Conservation (phyloP, 208 protist genomes). For the Leishmania gerbilli region DNA sequence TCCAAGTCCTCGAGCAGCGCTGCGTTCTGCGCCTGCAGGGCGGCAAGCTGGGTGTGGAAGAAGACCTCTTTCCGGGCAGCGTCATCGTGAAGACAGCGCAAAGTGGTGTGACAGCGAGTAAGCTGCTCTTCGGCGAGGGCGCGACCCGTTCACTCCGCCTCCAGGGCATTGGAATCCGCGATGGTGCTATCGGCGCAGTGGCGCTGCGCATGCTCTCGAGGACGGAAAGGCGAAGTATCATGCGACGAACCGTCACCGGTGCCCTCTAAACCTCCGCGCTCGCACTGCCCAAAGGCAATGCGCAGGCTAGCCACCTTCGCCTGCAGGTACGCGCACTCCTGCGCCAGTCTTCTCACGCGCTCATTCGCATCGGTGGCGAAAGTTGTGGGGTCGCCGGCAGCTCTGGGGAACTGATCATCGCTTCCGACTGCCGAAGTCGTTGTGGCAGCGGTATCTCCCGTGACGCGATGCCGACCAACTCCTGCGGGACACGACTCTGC, state of each 20-base stretch:
- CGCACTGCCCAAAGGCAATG: conserved; percentile 1
- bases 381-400: neutral
- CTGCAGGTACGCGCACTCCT: conserved; percentile 11
- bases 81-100: conserved; percentile 9
- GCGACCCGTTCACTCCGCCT: neutral
- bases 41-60: conserved; percentile 2
- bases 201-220: neutral
- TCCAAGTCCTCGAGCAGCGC: conserved; percentile 27
- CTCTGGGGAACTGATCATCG: neutral
- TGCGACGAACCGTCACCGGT: neutral
- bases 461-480: neutral
- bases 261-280: neutral
- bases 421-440: neutral
- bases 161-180: neutral
- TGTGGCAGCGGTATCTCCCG: neutral
- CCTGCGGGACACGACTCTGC: neutral
- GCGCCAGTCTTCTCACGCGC: conserved; percentile 9
- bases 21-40: conserved; percentile 31
- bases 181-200: neutral
- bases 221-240: neutral
- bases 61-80: conserved; percentile 4
- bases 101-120: conserved; percentile 3
- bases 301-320: conserved; percentile 10
- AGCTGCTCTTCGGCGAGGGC: conserved; percentile 25
- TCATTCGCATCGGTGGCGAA: neutral